Evolutionary conservation across 2,329 filamentous ascomycete species (phyloP), one percentile per base, ranked within the genome.

Genomic region (Zasmidium citrigriseum): DNA sequence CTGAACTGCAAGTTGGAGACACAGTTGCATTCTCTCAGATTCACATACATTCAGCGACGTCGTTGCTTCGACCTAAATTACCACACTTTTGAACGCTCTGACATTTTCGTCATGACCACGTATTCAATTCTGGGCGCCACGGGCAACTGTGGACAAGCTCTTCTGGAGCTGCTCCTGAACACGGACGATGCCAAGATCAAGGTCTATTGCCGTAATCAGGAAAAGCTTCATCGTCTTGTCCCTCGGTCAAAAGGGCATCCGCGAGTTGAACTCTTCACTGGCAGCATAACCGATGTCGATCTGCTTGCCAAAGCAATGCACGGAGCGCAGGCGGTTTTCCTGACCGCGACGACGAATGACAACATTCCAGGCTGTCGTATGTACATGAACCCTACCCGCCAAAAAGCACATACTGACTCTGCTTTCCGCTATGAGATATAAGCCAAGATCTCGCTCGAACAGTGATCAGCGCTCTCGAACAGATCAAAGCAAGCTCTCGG

Each of bases 71-170:
- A n/a, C n/a, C n/a, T n/a, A n/a, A n/a, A n/a, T n/a, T n/a, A n/a
- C n/a, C n/a, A n/a, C n/a, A n/a, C n/a, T n/a, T n/a, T n/a, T n/a
- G n/a, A n/a, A n/a, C n/a, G n/a, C n/a, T n/a, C n/a, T n/a, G 27
- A 14, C 27, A 34, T 7, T 34, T 7, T 14, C 27, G 14, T 34
- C 27, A 61, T 64, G 61, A 20, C 53, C 22, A 20, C 55, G 21
- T 64, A 65, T 53, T 52, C 63, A 22, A 44, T 67, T 23, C 57
- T 67, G 7, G 64, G 64, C 24, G 52, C 58, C 18, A 67, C 64
- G n/a, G 80, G 80, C 5, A 80, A 78, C 60, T 75, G 71, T 44
- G 80, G 80, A 53, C 70, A 63, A 1, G 72, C 76, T 1, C 68
- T 82, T 24, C 70, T 82, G 38, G 48, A 74, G 21, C 70, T 69